A percentile compares a stretch with the other conserved stretches of the same genome.
phyloP scores from a whole-genome alignment of 1,139 yeast species.

The Lodderomyces metapsilosis region DNA sequence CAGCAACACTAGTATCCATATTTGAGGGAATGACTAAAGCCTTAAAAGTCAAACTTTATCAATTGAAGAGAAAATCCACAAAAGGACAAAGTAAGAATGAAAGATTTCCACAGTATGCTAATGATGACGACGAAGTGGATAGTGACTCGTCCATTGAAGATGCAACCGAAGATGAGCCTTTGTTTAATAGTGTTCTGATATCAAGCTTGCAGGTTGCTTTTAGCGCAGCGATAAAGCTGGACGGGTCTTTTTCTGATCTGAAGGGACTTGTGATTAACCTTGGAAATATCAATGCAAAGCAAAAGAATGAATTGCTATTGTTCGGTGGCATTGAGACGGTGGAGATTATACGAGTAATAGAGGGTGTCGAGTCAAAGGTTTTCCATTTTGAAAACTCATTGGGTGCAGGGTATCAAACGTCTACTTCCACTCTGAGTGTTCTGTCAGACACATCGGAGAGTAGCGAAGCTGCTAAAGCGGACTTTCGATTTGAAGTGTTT shows the following conservation, averaged over 20 bases:
- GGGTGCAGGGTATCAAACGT: not conserved
- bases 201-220: constrained; percentile 36
- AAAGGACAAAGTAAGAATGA: constrained; percentile 6
- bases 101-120: constrained; percentile 32
- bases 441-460: constrained; percentile 10
- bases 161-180: constrained; percentile 14
- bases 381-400: constrained; percentile 20
- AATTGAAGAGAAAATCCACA: constrained; percentile 19
- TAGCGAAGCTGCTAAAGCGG: constrained; percentile 31
- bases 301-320: constrained; percentile 37
- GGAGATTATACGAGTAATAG: constrained; percentile 10
- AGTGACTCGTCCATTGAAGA: constrained; percentile 11
- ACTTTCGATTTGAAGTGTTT: constrained; percentile 52
- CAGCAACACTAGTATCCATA: constrained; percentile 33
- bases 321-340: constrained; percentile 49
- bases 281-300: constrained; percentile 37
- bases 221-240: constrained; percentile 40
- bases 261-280: constrained; percentile 27
- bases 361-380: constrained; percentile 18
- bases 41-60: constrained; percentile 32
- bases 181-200: constrained; percentile 36
- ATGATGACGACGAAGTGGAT: constrained; percentile 15
- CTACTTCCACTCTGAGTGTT: constrained; percentile 10
- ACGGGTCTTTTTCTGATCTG: constrained; percentile 39
- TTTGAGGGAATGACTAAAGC: constrained; percentile 33